Conservation (phyloP, 164 flowering plant species). For the Annona cherimola region DNA sequence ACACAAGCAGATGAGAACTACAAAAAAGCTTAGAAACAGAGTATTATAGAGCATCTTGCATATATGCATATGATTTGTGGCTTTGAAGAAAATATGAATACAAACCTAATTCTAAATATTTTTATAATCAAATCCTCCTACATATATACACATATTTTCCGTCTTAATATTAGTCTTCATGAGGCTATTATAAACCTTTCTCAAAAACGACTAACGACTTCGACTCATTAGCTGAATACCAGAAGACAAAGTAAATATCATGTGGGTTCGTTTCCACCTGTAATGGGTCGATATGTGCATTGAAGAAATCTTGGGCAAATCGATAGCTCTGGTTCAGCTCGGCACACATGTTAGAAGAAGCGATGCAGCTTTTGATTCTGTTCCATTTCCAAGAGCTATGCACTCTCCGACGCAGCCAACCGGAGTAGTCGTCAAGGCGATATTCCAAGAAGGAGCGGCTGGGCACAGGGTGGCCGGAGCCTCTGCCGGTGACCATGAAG, state of each 20-base stretch:
- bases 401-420: slow-evolving; percentile 65
- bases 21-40: no score
- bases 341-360: slow-evolving; percentile 53
- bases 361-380: slow-evolving; percentile 57
- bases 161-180: no score
- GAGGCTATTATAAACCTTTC: no score
- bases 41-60: no score
- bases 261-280: slow-evolving; percentile 39
- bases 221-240: not conserved
- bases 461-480: slow-evolving; percentile 69
- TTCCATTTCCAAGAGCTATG: slow-evolving; percentile 73
- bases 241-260: not conserved
- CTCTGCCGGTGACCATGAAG: slow-evolving; percentile 66
- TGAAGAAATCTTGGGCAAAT: slow-evolving; percentile 80
- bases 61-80: no score
- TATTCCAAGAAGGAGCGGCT: slow-evolving; percentile 78
- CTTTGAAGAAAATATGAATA: no score
- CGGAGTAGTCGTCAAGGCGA: slow-evolving; percentile 63
- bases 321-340: slow-evolving; percentile 67
- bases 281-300: slow-evolving; percentile 61
- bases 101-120: no score
- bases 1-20: no score
- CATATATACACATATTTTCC: no score
- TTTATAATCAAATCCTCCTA: no score
- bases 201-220: no score